Base-by-base conservation (phyloP, 352 stramenopile genomes). In the Pilasporangium apinafurcum region DNA sequence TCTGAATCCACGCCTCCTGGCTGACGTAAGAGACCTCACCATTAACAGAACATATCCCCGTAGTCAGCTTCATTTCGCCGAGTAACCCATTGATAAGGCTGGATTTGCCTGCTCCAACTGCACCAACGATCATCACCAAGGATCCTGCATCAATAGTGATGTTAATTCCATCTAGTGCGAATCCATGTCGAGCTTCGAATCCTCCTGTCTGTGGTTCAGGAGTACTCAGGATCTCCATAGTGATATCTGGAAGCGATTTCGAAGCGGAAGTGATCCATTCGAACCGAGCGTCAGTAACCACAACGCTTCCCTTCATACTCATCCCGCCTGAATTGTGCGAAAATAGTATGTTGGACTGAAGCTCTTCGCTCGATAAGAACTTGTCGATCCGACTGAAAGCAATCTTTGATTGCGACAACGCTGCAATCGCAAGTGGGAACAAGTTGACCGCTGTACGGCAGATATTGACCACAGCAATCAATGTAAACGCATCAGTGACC, bases 1-100 rank as follows among this genome's bases (percentile, higher is more conserved):
- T 96, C 9, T 93, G 63, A 47, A 98, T 97, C 83, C 86, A 98
- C 5, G 88, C 62, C 28, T 93, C 68, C 65, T 98, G 94, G 18
- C 76, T 75, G 24, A 76, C 86, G 59, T 96, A 97, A n/a, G 89
- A 73, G 0, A 85, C 28, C 0, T 45, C 39, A 0, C 69, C 73
- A 5, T 30, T 28, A 3, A 83, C 50, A 0, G 38, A 24, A 5
- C 70, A 37, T 0, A 44, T 29, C 16, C 69, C 65, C 1, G 32
- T 39, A 2, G 42, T 51, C 10, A 38, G 50, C 7, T 44, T 32
- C 69, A 83, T 83, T 35, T 77, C 67, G 2, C 73, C 73, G 0
- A 86, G 53, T 3, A 86, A 32, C 3, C 59, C 67, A 20, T 57
- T 69, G 8, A 86, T 8, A 7, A 86, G 51, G 29, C 67, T 83